Base-by-base conservation (phyloP, 306 rosid genomes). In the Inga laurina region DNA sequence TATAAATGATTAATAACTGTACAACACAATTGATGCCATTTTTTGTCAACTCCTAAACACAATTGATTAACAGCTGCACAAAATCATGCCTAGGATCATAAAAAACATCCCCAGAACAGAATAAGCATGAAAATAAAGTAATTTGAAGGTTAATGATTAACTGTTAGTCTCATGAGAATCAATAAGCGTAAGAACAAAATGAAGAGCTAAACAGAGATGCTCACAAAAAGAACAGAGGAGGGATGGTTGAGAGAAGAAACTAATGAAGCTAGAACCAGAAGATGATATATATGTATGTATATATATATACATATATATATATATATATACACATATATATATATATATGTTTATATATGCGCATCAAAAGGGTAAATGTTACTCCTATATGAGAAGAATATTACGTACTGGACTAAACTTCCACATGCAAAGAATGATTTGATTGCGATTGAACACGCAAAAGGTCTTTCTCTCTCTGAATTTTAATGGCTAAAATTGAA, bases 261-360 rank as follows among this genome's bases (percentile, higher is more conserved):
- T 75, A 97, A 82, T 39, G 86, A 88, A 83, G 84, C 80, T 80
- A 88, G 79, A 91, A 83, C 80, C 78, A 88, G 79, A 91, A 83
- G 89, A 87, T 81, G 86, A 78, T 80, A 76, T 41, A n/a, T n/a
- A n/a, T n/a, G n/a, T n/a, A n/a, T n/a, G n/a, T n/a, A n/a, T n/a
- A n/a, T n/a, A n/a, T n/a, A n/a, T n/a, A n/a, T n/a, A n/a, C n/a
- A n/a, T n/a, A n/a, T n/a, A n/a, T n/a, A n/a, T n/a, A n/a, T n/a
- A n/a, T n/a, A n/a, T n/a, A n/a, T n/a, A n/a, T n/a, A n/a, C n/a
- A n/a, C n/a, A n/a, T n/a, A n/a, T n/a, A 78, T 80, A 76, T 41
- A 75, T 54, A 78, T 73, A 89, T 81, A 77, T 34, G 69, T 7
- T 43, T 14, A 34, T 54, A 83, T 52, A 49, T n/a, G 9, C 21